Base-by-base conservation (phyloP, 345 rosid genomes). In the Physaria fendleri region DNA sequence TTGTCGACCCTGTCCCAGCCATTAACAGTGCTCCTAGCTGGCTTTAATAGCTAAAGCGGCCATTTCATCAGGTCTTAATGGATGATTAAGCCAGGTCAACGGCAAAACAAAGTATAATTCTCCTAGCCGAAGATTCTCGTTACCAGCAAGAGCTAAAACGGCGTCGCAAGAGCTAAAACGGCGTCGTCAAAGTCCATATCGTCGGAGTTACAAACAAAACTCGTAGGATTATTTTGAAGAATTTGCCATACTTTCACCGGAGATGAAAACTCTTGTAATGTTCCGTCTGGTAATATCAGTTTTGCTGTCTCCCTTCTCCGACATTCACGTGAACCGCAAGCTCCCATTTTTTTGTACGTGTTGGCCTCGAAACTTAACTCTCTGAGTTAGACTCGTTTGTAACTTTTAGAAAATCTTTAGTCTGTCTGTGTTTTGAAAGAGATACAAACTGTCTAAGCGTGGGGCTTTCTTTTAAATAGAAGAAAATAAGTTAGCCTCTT, bases 21-120 rank as follows among this genome's bases (percentile, higher is more conserved):
- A n/a, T n/a, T n/a, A n/a, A n/a, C n/a, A n/a, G n/a, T n/a, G n/a
- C n/a, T n/a, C n/a, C n/a, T n/a, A n/a, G 78, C 92, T 93, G 3
- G 99, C 99, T 73, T 87, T 90, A 14, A 93, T 97, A 0, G 99
- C 99, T 62, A 93, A 77, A 66, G 99, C 88, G 5, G 99, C 99
- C 99, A 93, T 90, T 71, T 93, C 85, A 53, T 87, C 87, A 1
- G 96, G 77, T 45, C 77, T 83, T 8, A 93, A 65, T 0, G 88
- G 92, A 39, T 72, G 88, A 34, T 71, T 77, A 6, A 93, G 66
- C 73, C 87, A 61, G 30, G 72, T 78, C 55, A 90, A 40, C 0
- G 97, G 97, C 60, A 93, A 56, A 23, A 90, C 87, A 21, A 93
- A 93, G 71, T 93, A 93, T 11, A 93, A 77, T 56, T 84, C 92